phyloP scores from a whole-genome alignment of 2,329 filamentous ascomycete genomes.

The Aspergillus calidoustus region DNA sequence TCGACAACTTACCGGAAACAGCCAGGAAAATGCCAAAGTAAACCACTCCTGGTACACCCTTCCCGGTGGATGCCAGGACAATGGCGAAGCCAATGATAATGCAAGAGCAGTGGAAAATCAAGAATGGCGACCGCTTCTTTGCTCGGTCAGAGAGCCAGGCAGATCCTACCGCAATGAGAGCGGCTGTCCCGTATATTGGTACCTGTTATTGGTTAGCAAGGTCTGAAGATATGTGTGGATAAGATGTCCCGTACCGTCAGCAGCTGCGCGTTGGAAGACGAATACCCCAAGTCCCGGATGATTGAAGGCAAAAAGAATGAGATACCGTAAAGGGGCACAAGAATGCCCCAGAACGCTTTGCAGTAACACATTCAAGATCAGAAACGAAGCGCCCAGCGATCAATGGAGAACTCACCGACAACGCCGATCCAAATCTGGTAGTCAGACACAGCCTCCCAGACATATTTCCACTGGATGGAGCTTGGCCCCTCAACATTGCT shows the following conservation, averaged over 20 bases:
- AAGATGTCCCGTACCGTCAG: conserved; percentile 37
- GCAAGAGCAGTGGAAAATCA: conserved; percentile 57
- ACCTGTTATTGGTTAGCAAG: no score
- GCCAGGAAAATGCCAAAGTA: conserved; percentile 56
- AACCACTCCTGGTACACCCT: conserved; percentile 46
- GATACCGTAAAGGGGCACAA: conserved; percentile 48
- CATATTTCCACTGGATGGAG: conserved; percentile 46
- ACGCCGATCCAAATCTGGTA: conserved; percentile 48
- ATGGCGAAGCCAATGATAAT: conserved; percentile 64
- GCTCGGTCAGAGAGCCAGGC: conserved; percentile 63
- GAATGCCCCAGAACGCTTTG: conserved; percentile 48
- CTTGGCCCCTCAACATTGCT: conserved; percentile 30
- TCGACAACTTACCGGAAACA: conserved; percentile 43
- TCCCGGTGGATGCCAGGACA: conserved; percentile 42
- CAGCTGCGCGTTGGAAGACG: conserved; percentile 44
- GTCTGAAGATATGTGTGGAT: no score
- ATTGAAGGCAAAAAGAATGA: conserved; percentile 48
- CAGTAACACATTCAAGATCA: no score
- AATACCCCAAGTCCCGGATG: conserved; percentile 47
- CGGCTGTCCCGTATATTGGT: conserved; percentile 46
- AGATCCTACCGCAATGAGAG: conserved; percentile 43
- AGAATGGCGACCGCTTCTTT: conserved; percentile 58
- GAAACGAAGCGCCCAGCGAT: no score
- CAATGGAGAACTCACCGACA: conserved; percentile 35
- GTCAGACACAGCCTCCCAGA: conserved; percentile 46